Base-by-base conservation (phyloP, 2,329 filamentous ascomycete genomes). In the Tricladium varicosporioides region DNA sequence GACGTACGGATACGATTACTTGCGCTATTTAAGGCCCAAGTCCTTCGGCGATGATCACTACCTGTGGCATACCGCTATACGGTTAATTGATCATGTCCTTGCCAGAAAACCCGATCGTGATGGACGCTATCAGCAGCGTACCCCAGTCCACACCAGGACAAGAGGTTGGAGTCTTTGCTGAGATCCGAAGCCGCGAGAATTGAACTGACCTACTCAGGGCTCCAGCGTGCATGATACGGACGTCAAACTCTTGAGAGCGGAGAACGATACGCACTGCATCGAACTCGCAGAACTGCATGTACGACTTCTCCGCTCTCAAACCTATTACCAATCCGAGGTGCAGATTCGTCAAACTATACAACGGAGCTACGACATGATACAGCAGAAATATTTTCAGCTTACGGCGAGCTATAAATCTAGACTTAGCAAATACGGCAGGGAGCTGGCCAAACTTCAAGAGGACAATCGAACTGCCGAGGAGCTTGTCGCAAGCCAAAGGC, bases 401-500 rank as follows among this genome's bases (percentile, higher is more conserved):
- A 46, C 31, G 31, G 32, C 22, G 13, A 55, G 32, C 14, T 58
- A 55, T 48, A 58, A 50, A 50, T 48, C 44, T 53, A 47, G 16
- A 49, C 31, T 33, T n/a, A 22, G 27, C 10, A 46, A 46, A 32
- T 52, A 47, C 15, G 50, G 51, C 48, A 8, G 44, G 15, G 51
- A 58, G 48, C 52, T 13, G 42, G 33, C 16, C 51, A 53, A 48
- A 33, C 55, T 60, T 48, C 46, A 16, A 32, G 53, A 59, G 47
- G 46, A 61, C 31, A 22, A 43, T 54, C 53, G 49, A 56, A 16
- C 48, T 33, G 15, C 48, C 45, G 47, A 59, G 22, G 53, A 59
- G 19, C 49, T 56, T 51, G 48, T 56, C 9, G 19, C 33, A 31
- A 53, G 14, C 46, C 53, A 61, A 27, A 61, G 48, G 45, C 51